Base-by-base conservation (phyloP, 371 early-diverging fungal species). In the Capniomyces stellatus region DNA sequence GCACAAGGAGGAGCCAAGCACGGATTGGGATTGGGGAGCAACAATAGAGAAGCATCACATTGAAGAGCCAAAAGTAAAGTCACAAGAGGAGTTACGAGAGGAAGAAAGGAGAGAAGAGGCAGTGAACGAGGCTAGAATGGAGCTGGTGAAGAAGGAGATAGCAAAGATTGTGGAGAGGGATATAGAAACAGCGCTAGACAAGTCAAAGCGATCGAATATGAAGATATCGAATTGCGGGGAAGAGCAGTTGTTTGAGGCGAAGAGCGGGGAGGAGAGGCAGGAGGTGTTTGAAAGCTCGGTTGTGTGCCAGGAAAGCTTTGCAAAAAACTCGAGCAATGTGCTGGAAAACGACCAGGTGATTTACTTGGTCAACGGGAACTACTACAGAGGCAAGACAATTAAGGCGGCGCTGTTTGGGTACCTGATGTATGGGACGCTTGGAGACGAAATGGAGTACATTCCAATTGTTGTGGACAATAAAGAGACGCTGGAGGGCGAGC, bases 321-420 rank as follows among this genome's bases (percentile, higher is more conserved):
- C 73, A 30, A 79, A 80, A 43, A 82, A 88, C 1, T 70, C 72
- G 24, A 56, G 59, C 3, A 28, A 86, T 3, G 51, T 87, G 22
- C 72, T 72, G 35, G 77, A 84, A 53, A 75, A 77, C 21, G 58
- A 69, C 19, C 63, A 86, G 6, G 80, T 87, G 10, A 71, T 85
- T 51, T 71, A 78, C 28, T 71, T 83, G 53, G 66, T 77, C 41
- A 73, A 71, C 48, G 64, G 72, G 53, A 81, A 71, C 49, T 67
- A 64, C 46, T 55, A 64, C 46, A 70, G 73, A 66, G 54, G 62
- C n/a, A 62, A 64, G 25, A 71, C 51, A 19, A 29, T 76, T 19
- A 64, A 64, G 6, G 69, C 70, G 21, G 49, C 74, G 30, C 51
- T 79, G 1, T 41, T 75, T 2, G 49, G 70, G 19, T 59, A 61